These are phyloP conservation scores for Mucor racemosus DNA, from an alignment of 371 early-diverging fungal species.

Conservation along the genomic window DNA sequence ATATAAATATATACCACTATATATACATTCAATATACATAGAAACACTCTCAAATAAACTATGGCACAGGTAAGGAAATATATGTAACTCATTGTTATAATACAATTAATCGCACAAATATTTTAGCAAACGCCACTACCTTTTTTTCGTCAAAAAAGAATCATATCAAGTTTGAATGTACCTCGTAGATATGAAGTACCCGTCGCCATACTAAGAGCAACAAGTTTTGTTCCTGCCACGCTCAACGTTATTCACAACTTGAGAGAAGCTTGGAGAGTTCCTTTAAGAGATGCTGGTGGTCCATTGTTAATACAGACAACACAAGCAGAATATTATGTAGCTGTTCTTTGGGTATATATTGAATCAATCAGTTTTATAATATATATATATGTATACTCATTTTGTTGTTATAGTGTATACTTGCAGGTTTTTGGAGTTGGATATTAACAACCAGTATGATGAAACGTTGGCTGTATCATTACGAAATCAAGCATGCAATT, in stretches of 20 bases:
- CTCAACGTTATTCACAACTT: constrained; percentile 52
- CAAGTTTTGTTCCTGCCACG: constrained; percentile 52
- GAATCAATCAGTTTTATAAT: background rate
- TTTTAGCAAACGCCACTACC: constrained; percentile 26
- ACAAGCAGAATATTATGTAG: constrained; percentile 59
- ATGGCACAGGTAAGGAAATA: background rate
- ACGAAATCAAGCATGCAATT: constrained; percentile 62
- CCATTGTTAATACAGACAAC: constrained; percentile 54
- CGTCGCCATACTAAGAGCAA: constrained; percentile 20
- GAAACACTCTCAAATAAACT: background rate
- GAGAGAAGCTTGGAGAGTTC: constrained; percentile 41
- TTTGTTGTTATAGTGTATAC: constrained; percentile 12
- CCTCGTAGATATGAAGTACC: constrained; percentile 32
- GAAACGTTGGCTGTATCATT: constrained; percentile 65
- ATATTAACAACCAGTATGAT: constrained; percentile 62
- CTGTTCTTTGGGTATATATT: constrained; percentile 59
- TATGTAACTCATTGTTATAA: background rate
- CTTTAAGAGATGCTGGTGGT: constrained; percentile 55
- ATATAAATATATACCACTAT: no score
- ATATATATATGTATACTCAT: background rate
- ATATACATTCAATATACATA: no score
- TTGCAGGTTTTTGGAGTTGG: constrained; percentile 45
- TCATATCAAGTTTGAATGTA: constrained; percentile 26
- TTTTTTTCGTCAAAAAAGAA: constrained; percentile 30
- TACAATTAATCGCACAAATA: background rate